Evolutionary conservation across 1,284 basidiomycete species (phyloP).

Genomic region (Ceratobasidium sp.): DNA sequence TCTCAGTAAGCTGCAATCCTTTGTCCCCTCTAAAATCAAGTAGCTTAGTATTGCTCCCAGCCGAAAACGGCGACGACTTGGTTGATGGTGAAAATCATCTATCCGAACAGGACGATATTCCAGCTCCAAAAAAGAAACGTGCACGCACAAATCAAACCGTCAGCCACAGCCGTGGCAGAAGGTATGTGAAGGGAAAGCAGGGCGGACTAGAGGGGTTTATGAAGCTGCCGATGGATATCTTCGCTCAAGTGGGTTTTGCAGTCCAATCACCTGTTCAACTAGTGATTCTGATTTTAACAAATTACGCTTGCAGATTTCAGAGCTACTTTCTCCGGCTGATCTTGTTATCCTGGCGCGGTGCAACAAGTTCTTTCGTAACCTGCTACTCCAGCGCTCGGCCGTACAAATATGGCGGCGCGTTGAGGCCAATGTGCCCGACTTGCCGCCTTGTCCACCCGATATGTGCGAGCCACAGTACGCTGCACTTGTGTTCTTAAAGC

Average conservation of each 20-base stretch:
- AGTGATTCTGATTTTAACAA: neutral
- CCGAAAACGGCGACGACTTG: too few relatives aligned
- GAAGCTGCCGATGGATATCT: slow-evolving; percentile 15
- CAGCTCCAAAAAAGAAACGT: neutral
- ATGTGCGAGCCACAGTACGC: slow-evolving; percentile 27
- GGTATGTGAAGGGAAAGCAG: neutral
- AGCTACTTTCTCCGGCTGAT: neutral
- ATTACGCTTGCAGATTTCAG: neutral
- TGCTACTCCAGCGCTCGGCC: slow-evolving; percentile 1
- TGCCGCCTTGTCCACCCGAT: slow-evolving; percentile 6
- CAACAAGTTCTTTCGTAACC: neutral
- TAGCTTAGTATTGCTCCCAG: too few relatives aligned
- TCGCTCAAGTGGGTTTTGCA: neutral
- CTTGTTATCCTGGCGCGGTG: neutral
- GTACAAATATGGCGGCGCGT: slow-evolving; percentile 1
- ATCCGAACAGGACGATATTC: neutral
- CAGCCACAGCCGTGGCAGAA: neutral
- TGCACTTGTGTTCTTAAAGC: slow-evolving; percentile 1
- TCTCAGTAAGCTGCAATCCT: too few relatives aligned
- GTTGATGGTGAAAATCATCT: neutral
- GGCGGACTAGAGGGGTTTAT: neutral
- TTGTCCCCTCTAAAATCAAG: too few relatives aligned
- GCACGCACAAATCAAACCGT: neutral
- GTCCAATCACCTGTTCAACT: neutral
- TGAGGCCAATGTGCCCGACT: neutral